Evolutionary conservation across 768 basidiomycete species (phyloP).

Genomic region (Cystofilobasidium ferigula): DNA sequence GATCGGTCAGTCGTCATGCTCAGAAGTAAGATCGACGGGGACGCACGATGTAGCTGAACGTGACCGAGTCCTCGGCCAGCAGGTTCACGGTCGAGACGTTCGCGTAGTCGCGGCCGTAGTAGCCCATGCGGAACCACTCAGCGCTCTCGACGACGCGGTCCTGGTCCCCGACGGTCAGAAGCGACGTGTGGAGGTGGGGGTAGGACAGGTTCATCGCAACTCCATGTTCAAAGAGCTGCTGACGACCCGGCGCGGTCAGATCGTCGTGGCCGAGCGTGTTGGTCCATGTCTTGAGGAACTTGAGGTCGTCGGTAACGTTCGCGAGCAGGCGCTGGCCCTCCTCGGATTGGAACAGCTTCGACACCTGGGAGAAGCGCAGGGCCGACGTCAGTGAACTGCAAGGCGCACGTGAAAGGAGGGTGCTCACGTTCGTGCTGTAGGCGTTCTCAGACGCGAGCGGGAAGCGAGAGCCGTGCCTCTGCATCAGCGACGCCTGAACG

Average conservation of each 20-base stretch:
- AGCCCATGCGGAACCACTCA: constrained; percentile 41
- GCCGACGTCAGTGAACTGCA: too few relatives aligned
- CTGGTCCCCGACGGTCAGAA: constrained; percentile 37
- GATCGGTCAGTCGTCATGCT: too few relatives aligned
- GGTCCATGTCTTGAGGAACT: constrained; percentile 39
- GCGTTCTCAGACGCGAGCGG: constrained; percentile 37
- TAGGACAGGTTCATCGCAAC: constrained; percentile 38
- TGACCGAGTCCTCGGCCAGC: constrained; percentile 36
- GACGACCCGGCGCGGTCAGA: constrained; percentile 40
- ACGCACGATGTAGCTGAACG: constrained; percentile 8
- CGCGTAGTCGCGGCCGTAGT: constrained; percentile 38
- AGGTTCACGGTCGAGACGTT: constrained; percentile 35
- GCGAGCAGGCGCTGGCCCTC: constrained; percentile 32
- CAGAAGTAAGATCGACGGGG: background rate
- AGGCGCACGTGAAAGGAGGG: too few relatives aligned
- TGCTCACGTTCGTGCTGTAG: constrained; percentile 38
- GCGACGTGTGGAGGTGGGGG: constrained; percentile 32
- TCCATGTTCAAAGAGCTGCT: constrained; percentile 42
- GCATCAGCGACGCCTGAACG: constrained; percentile 32
- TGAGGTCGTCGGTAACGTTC: constrained; percentile 37
- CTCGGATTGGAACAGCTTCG: constrained; percentile 32
- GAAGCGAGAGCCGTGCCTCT: constrained; percentile 42
- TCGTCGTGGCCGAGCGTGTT: constrained; percentile 38
- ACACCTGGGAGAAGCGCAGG: too few relatives aligned
- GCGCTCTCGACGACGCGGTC: constrained; percentile 42